Evolutionary conservation across 2,329 filamentous ascomycete species (phyloP).

Genomic region (Hypoxylon sp.): DNA sequence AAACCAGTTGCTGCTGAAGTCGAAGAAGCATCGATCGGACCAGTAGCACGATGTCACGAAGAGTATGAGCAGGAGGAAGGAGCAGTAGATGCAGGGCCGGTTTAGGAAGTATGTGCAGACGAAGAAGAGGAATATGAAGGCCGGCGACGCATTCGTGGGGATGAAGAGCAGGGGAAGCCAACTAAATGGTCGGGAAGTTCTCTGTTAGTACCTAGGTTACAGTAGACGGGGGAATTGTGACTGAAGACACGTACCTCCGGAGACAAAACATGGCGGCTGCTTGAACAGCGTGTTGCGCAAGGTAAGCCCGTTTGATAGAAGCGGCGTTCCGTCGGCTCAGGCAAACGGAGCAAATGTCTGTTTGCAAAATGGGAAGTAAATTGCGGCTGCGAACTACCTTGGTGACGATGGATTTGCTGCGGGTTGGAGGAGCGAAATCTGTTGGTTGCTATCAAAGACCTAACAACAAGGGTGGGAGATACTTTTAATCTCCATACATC

Average conservation of each 20-base stretch:
- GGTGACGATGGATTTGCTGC: neutral
- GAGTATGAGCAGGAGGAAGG: slow-evolving; percentile 91
- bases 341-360: slow-evolving; percentile 21
- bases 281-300: slow-evolving; percentile 22
- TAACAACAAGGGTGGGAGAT: slow-evolving; percentile 25
- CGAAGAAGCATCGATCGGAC: slow-evolving; percentile 92
- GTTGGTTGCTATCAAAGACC: slow-evolving; percentile 16
- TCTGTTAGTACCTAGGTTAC: slow-evolving; percentile 18
- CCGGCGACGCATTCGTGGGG: slow-evolving; percentile 84
- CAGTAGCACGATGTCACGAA: slow-evolving; percentile 92
- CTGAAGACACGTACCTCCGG: slow-evolving; percentile 60
- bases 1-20: slow-evolving; percentile 94
- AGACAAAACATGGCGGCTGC: slow-evolving; percentile 68
- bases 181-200: slow-evolving; percentile 57
- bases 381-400: too few species aligned
- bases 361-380: neutral
- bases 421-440: neutral
- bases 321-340: slow-evolving; percentile 13
- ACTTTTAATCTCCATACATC: neutral
- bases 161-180: slow-evolving; percentile 91
- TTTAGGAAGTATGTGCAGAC: slow-evolving; percentile 96
- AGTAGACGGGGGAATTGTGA: slow-evolving; percentile 5
- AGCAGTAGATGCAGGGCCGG: slow-evolving; percentile 97
- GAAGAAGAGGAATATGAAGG: slow-evolving; percentile 90
- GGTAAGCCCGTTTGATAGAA: slow-evolving; percentile 29